phyloP scores from a whole-genome alignment of 305 asterid species.

The Fraxinus greggii region DNA sequence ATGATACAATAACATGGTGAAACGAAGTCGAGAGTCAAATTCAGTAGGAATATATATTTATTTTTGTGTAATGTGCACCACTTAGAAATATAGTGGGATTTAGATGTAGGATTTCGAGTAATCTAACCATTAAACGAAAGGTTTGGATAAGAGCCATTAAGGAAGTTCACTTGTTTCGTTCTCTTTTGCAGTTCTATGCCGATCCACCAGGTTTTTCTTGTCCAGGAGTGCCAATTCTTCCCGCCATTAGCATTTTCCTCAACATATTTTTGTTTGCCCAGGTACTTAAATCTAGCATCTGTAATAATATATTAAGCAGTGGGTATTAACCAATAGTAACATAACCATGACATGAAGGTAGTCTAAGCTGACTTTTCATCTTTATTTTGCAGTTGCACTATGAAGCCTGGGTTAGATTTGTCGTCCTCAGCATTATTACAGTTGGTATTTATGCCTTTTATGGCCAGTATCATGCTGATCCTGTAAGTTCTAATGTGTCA shows the following conservation, averaged over 20 bases:
- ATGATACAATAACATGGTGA: not conserved
- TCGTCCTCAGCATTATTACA: conserved; percentile 57
- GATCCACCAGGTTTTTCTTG: conserved; percentile 83
- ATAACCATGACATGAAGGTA: conserved; percentile 1
- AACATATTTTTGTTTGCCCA: conserved; percentile 87
- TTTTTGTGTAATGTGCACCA: not conserved
- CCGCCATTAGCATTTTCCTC: conserved; percentile 70
- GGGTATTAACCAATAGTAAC: conserved; percentile 13
- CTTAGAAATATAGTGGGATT: not conserved
- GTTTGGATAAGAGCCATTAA: not conserved
- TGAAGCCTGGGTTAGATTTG: conserved; percentile 96
- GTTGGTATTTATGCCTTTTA: conserved; percentile 72
- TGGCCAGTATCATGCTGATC: conserved; percentile 86
- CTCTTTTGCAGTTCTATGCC: conserved; percentile 45
- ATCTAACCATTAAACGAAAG: not conserved
- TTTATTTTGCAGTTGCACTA: conserved; percentile 68
- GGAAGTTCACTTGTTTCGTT: not conserved
- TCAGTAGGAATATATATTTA: not conserved
- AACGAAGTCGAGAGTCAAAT: not conserved
- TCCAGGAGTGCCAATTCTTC: conserved; percentile 84
- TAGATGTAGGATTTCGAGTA: not conserved
- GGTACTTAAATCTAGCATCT: conserved; percentile 41
- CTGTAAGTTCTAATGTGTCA: conserved; percentile 57
- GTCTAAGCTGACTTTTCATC: conserved; percentile 11
- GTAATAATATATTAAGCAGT: conserved; percentile 20